Evolutionary conservation across 495 filamentous ascomycete species (phyloP).

Genomic region (Neurospora terricola): DNA sequence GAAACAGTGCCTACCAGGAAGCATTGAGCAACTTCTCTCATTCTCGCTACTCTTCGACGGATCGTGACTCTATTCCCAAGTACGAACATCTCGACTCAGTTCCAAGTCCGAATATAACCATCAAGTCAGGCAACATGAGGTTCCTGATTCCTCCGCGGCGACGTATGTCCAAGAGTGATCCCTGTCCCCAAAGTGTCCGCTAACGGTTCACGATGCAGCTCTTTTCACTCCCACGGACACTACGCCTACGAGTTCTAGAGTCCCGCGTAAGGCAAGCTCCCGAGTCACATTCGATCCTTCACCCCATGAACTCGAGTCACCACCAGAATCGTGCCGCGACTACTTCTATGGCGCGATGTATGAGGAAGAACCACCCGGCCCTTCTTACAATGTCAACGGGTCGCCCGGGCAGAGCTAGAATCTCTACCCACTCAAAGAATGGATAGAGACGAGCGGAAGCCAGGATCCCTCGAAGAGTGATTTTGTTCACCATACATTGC

Average conservation of each 20-base stretch:
- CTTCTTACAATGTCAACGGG: neutral
- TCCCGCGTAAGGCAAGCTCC: neutral
- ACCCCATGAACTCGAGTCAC: neutral
- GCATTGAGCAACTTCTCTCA: neutral
- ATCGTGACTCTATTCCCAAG: neutral
- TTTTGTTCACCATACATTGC: neutral
- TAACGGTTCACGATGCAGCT: neutral
- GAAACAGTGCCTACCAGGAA: neutral
- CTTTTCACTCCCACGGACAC: neutral
- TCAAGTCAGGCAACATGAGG: neutral
- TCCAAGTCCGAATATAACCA: neutral
- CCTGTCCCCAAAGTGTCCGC: neutral
- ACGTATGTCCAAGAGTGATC: neutral
- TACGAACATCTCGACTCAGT: neutral
- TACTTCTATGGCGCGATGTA: neutral
- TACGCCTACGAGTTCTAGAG: neutral
- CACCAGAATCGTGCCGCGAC: neutral
- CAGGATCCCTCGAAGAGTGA: neutral
- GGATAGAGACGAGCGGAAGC: neutral
- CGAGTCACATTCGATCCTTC: neutral
- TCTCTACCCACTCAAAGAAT: conserved; percentile 11
- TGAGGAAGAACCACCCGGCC: neutral
- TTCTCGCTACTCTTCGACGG: neutral
- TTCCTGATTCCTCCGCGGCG: neutral
- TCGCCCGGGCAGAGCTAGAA: conserved; percentile 1